Conservation (phyloP, 257 asterid genomes). For the Paraleonurus japonicus region DNA sequence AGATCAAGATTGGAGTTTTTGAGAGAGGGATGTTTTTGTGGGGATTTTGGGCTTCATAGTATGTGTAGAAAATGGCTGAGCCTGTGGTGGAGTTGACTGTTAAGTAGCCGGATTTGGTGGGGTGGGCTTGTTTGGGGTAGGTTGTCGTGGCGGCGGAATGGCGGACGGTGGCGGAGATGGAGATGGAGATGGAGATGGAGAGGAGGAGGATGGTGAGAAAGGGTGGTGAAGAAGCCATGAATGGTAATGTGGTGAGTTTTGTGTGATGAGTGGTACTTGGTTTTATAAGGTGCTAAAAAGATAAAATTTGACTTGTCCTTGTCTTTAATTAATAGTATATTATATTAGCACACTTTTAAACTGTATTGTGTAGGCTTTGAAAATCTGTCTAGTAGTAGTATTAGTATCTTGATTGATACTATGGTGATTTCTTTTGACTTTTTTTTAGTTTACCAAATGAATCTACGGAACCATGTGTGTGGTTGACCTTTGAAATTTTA, state of each 20-base stretch:
- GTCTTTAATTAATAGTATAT: neutral
- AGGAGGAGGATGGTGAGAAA: slow-evolving; percentile 35
- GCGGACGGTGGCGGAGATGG: slow-evolving; percentile 29
- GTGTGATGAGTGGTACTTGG: neutral
- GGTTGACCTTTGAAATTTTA: slow-evolving; percentile 33
- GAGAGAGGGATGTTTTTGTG: slow-evolving; percentile 32
- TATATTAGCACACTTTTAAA: neutral
- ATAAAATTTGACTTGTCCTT: slow-evolving; percentile 26
- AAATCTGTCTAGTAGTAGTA: slow-evolving; percentile 28
- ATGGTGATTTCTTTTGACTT: slow-evolving; percentile 21
- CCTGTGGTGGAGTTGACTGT: slow-evolving; percentile 61
- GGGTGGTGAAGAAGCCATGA: slow-evolving; percentile 35
- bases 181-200: slow-evolving; percentile 33
- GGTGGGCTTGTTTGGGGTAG: slow-evolving; percentile 63
- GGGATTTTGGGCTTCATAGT: slow-evolving; percentile 59
- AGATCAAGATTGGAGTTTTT: slow-evolving; percentile 65
- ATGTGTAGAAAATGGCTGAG: slow-evolving; percentile 80
- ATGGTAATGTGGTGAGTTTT: slow-evolving; percentile 11
- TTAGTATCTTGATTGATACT: neutral
- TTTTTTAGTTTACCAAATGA: too few species aligned
- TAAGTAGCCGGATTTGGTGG: slow-evolving; percentile 86
- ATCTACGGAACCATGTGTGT: slow-evolving; percentile 15
- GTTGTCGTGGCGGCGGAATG: slow-evolving; percentile 27
- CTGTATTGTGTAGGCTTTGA: slow-evolving; percentile 27
- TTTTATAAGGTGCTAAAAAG: slow-evolving; percentile 34